These are phyloP conservation scores for Sarocladium oryzae DNA, from an alignment of 2,329 filamentous ascomycete genomes.

Conservation along the genomic window DNA sequence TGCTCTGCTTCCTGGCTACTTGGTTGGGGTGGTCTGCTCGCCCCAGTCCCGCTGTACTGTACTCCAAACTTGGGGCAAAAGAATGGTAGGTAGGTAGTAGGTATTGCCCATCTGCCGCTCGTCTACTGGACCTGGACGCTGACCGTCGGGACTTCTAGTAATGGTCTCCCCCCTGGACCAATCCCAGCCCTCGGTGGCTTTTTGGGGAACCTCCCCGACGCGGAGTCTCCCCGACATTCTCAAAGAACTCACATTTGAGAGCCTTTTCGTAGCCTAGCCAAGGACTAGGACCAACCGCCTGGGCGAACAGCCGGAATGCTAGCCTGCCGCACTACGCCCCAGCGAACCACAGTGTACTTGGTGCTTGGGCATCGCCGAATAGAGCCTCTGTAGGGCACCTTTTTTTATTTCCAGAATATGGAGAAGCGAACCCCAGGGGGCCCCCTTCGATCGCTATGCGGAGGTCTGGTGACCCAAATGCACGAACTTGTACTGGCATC, in stretches of 20 bases:
- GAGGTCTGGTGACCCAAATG: constrained; percentile 4
- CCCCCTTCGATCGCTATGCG: constrained; percentile 4
- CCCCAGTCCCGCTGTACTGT: neutral
- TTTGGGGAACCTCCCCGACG: constrained; percentile 9
- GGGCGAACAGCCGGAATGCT: constrained; percentile 6
- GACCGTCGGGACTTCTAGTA: constrained; percentile 5
- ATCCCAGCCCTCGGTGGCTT: constrained; percentile 4
- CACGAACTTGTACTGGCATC: neutral
- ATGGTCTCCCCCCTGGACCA: neutral
- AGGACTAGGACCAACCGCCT: neutral
- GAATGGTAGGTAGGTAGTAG: no score
- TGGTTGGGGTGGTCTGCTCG: no score
- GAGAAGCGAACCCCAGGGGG: neutral
- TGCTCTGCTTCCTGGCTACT: neutral
- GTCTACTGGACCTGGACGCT: neutral
- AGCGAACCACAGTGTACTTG: neutral
- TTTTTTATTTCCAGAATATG: neutral
- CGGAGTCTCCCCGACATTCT: constrained; percentile 7
- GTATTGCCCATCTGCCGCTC: constrained; percentile 2
- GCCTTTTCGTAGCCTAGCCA: neutral
- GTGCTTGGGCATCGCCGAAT: neutral
- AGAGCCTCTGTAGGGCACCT: neutral
- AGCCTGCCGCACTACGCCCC: neutral
- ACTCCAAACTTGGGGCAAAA: constrained; percentile 4
- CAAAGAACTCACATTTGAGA: neutral